Evolutionary conservation across 1,139 yeast genomes (phyloP), one percentile per base, ranked within the genome.

Genomic region (Magnusiomyces clavatus): DNA sequence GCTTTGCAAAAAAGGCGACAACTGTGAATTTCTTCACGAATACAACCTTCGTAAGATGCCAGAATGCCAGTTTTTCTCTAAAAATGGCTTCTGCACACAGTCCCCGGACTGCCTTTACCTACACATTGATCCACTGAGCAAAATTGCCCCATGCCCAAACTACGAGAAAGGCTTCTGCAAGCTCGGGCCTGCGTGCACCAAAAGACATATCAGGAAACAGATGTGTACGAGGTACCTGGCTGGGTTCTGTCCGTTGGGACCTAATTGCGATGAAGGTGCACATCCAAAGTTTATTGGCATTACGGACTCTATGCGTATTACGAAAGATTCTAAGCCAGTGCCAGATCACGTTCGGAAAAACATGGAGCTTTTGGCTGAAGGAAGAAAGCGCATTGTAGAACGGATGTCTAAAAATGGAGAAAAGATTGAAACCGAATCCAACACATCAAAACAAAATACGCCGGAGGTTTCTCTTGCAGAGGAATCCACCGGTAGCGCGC

Each of bases 31-130:
- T 63, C 71, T 94, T 49, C 99, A 94, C 69, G 99, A 94, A 64
- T 92, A 90, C 66, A 92, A 92, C 64, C 72, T 92, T 61, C 78
- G 96, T 56, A 89, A 87, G 67, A 90, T 94, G 96, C 98, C 98
- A 2, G 98, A 94, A 68, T 94, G 98, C 69, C 78, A 89, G 40
- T 87, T 87, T 66, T 90, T 78, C 68, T 77, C 88, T 13, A 53
- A 57, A 48, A 89, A 88, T 65, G 98, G 98, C 6, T 85, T 79
- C 64, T 94, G 98, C 68, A 86, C 95, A 10, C 97, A 90, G 66
- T 80, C 92, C 0, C 95, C 96, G 1, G 99, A 94, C 64, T 94
- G 99, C 65, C 80, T 89, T 52, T 92, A 89, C 67, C 74, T 87
- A 51, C 99, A 94, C 67, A 82, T 90, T 29, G 97, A 89, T 65